Evolutionary conservation across 257 asterid species (phyloP), one percentile per base, ranked within the genome.

Genomic region (Vinca minor): DNA sequence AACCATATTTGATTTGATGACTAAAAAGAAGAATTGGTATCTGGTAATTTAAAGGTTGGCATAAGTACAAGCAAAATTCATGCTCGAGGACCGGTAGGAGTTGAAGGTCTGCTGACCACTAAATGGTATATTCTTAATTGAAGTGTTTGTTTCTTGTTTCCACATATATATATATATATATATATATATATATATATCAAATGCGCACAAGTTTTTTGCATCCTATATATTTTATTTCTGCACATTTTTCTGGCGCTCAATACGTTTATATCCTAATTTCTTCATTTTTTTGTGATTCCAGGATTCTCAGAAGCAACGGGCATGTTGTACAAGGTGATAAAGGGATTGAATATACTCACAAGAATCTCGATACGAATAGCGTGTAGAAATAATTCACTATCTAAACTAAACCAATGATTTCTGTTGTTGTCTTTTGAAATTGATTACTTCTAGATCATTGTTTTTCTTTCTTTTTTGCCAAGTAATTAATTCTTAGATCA

Each of bases 51-150:
- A 26, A 32, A 85, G 93, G 93, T 85, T 49, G 93, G 93, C 26
- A 85, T 85, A 49, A 85, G 93, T 75, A 85, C 93, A 6, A 79
- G 89, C 77, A 81, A 78, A 78, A 77, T 85, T 68, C 93, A 85
- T 49, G 93, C 93, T 55, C 83, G 93, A 64, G 93, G 93, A 20
- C 93, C 93, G 0, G 93, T 85, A 1, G 93, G 93, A 62, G 83
- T 85, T 35, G 93, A 85, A 77, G 93, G 93, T 61, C 77, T 85
- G 32, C 44, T 85, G 64, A 81, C 93, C 44, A 81, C 87, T 8
- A 75, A 69, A 76, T 85, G 93, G 93, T 85, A 79, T 26, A 28
- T 23, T 4, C 25, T 54, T 31, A 12, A 28, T 54, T 28, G 4
- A 13, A 13, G 28, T 54, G 6, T 14, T 28, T 14, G 14, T 34